phyloP scores from a whole-genome alignment of 176 grass and related monocot species.

The Otatea glauca region DNA sequence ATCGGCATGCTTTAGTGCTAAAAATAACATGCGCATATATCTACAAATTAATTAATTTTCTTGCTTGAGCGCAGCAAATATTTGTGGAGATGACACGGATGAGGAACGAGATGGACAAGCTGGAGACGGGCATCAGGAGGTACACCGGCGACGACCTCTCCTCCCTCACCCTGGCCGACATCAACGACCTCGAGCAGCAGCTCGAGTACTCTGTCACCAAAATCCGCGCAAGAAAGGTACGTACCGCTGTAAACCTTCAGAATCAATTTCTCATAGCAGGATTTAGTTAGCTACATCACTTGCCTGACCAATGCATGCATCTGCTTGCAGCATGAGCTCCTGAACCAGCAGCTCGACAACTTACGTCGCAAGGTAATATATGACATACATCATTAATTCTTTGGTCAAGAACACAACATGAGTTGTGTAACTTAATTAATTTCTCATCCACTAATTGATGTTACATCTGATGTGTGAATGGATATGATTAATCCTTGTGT shows the following conservation, averaged over 20 bases:
- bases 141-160: slow-evolving; percentile 73
- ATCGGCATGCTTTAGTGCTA: no score
- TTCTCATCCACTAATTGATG: not conserved
- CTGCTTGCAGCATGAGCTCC: slow-evolving; percentile 66
- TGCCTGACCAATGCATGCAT: not conserved
- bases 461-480: not conserved
- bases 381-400: not conserved
- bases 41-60: not conserved
- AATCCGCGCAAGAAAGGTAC: slow-evolving; percentile 71
- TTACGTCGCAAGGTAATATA: slow-evolving; percentile 71
- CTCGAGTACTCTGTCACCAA: slow-evolving; percentile 67
- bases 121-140: slow-evolving; percentile 64
- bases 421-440: not conserved
- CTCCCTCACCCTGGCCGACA: slow-evolving; percentile 58
- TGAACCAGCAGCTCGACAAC: slow-evolving; percentile 85
- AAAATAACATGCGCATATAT: not conserved
- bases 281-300: not conserved
- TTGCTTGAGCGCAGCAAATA: slow-evolving; percentile 56
- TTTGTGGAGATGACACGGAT: slow-evolving; percentile 77
- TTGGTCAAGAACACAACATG: no score
- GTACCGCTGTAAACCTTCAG: not conserved
- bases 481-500: no score
- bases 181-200: slow-evolving; percentile 74
- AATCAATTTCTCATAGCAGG: not conserved
- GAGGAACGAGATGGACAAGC: slow-evolving; percentile 77